These are phyloP conservation scores for Clausena lansium DNA, from an alignment of 345 rosid genomes.

Conservation along the genomic window DNA sequence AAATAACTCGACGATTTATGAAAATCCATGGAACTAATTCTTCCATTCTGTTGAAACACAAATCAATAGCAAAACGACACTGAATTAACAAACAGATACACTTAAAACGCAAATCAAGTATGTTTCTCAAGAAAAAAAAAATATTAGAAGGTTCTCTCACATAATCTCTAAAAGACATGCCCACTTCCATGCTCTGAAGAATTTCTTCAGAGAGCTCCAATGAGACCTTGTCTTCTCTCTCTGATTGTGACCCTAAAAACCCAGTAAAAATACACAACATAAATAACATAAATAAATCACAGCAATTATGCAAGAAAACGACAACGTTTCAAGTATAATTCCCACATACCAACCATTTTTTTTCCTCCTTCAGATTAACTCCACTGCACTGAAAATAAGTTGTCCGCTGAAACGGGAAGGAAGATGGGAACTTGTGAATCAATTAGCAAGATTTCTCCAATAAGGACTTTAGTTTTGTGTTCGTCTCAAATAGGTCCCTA, in stretches of 20 bases:
- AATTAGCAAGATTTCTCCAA: not conserved
- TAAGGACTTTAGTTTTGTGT: not conserved
- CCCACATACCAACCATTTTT: conserved; percentile 37
- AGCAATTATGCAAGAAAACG: not conserved
- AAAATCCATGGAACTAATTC: conserved; percentile 92
- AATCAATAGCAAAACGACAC: not conserved
- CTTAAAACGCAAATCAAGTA: not conserved
- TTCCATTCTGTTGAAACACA: conserved; percentile 50
- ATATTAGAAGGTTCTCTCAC: conserved; percentile 22
- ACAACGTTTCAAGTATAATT: not conserved
- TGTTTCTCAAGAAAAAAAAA: not conserved
- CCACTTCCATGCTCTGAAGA: conserved; percentile 91
- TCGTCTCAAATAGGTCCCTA: not conserved
- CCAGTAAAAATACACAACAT: not conserved
- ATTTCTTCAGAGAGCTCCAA: conserved; percentile 85
- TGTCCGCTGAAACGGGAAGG: not conserved
- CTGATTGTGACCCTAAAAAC: conserved; percentile 37
- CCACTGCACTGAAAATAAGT: not conserved
- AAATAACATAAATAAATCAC: not conserved
- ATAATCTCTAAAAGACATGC: conserved; percentile 82
- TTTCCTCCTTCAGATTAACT: not conserved
- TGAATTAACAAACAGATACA: not conserved
- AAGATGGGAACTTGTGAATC: not conserved
- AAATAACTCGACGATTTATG: conserved; percentile 76
- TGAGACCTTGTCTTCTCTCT: conserved; percentile 66